These are phyloP conservation scores for Alternaria ethzedia DNA, from an alignment of 2,329 filamentous ascomycete genomes.

Conservation along the genomic window DNA sequence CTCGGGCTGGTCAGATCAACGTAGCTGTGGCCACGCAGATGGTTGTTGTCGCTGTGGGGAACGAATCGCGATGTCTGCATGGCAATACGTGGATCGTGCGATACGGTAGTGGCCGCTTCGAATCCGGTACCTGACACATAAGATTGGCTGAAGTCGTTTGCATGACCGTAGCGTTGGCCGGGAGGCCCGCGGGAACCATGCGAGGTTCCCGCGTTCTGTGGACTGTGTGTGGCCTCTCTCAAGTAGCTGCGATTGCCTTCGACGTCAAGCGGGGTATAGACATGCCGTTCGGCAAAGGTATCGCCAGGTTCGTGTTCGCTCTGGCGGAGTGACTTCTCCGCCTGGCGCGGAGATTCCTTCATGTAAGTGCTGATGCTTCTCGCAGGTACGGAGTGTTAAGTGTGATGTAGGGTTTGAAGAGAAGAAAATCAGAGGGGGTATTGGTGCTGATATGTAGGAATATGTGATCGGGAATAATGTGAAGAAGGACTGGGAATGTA, in stretches of 20 bases:
- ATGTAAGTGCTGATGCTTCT: constrained; percentile 14
- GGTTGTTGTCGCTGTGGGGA: constrained; percentile 4
- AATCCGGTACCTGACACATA: constrained; percentile 3
- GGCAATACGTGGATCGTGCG: constrained; percentile 5
- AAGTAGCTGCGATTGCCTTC: neutral
- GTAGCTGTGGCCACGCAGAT: constrained; percentile 20
- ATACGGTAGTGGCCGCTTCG: constrained; percentile 7
- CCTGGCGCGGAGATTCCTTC: constrained; percentile 8
- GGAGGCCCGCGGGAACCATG: constrained; percentile 4
- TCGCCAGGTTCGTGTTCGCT: neutral
- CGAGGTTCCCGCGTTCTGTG: neutral
- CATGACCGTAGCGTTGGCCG: neutral
- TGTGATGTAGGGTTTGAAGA: constrained; percentile 4
- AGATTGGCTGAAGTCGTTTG: constrained; percentile 28
- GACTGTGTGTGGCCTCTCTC: neutral
- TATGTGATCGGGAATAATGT: neutral
- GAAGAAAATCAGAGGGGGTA: neutral
- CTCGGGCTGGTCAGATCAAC: constrained; percentile 14
- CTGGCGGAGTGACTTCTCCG: constrained; percentile 3
- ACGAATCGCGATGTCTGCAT: constrained; percentile 1
- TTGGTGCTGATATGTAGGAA: neutral
- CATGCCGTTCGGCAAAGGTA: neutral
- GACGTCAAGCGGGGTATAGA: neutral
- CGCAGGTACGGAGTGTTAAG: neutral
- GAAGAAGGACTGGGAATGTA: constrained; percentile 10